Conservation (phyloP, 305 asterid species). For the Fraxinus velutina region DNA sequence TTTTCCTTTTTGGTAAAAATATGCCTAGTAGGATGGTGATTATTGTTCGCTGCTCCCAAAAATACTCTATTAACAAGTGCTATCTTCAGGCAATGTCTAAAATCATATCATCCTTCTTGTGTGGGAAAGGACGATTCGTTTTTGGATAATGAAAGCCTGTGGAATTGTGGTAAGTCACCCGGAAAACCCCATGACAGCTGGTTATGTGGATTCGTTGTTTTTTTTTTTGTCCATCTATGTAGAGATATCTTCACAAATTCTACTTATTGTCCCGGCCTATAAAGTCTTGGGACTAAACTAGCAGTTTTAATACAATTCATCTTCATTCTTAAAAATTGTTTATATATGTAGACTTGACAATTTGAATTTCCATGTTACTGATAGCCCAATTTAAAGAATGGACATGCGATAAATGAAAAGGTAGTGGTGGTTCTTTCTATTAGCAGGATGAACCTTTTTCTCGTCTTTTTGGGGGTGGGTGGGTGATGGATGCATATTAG, state of each 20-base stretch:
- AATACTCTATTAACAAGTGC: not conserved
- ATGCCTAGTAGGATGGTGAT: conserved; percentile 2
- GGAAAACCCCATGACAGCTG: not conserved
- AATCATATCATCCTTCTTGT: conserved; percentile 69
- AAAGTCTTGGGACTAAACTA: not conserved
- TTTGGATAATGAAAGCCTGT: conserved; percentile 34
- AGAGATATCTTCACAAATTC: not conserved
- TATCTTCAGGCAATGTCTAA: conserved; percentile 65
- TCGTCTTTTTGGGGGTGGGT: not conserved
- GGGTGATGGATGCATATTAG: not conserved
- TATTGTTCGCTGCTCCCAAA: not conserved
- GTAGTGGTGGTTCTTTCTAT: not conserved
- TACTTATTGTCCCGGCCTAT: not conserved
- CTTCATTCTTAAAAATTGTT: not conserved
- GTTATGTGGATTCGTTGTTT: not conserved
- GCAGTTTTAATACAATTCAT: not conserved
- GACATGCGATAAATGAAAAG: not conserved
- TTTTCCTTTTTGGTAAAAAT: not conserved
- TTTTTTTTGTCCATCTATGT: not conserved
- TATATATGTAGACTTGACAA: not conserved
- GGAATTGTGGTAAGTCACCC: conserved; percentile 65
- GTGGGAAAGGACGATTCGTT: conserved; percentile 48
- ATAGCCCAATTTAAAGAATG: not conserved
- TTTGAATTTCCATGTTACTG: not conserved
- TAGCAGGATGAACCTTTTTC: not conserved